Evolutionary conservation across 208 protist genomes (phyloP).

Genomic region (Tritrichomonas musculus): DNA sequence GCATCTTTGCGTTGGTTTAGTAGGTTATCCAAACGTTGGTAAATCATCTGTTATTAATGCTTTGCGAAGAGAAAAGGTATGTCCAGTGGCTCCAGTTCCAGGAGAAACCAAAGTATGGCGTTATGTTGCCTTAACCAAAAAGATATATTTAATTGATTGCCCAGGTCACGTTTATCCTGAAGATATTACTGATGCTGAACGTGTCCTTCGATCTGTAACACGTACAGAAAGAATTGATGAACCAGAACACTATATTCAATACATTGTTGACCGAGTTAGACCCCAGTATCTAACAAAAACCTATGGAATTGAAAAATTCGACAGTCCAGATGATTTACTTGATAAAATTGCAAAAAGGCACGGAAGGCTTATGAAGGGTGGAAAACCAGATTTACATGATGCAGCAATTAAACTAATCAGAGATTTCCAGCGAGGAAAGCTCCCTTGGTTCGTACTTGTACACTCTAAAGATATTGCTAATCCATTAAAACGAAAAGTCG

Average conservation of each 20-base stretch:
- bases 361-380: conserved; percentile 29
- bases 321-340: conserved; percentile 84
- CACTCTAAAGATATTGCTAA: neutral
- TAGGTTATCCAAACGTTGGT: conserved; percentile 99
- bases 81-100: conserved; percentile 96
- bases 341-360: conserved; percentile 72
- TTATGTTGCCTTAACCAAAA: conserved; percentile 93
- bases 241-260: conserved; percentile 77
- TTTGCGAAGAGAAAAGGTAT: conserved; percentile 72
- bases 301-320: conserved; percentile 74
- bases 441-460: conserved; percentile 25
- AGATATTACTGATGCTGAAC: conserved; percentile 83
- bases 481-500: neutral
- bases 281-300: conserved; percentile 79
- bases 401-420: neutral
- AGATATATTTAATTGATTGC: conserved; percentile 99
- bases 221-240: conserved; percentile 75
- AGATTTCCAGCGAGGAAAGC: conserved; percentile 26
- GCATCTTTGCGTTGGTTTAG: conserved; percentile 74
- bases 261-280: conserved; percentile 84
- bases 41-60: conserved; percentile 99
- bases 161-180: conserved; percentile 77
- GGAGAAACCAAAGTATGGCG: conserved; percentile 99
- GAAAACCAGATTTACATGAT: neutral
- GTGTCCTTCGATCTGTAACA: conserved; percentile 88